A percentile compares a stretch with the other conserved stretches of the same genome.
Conservation (phyloP, 2,329 filamentous ascomycete genomes). For the Alternaria sp. region DNA sequence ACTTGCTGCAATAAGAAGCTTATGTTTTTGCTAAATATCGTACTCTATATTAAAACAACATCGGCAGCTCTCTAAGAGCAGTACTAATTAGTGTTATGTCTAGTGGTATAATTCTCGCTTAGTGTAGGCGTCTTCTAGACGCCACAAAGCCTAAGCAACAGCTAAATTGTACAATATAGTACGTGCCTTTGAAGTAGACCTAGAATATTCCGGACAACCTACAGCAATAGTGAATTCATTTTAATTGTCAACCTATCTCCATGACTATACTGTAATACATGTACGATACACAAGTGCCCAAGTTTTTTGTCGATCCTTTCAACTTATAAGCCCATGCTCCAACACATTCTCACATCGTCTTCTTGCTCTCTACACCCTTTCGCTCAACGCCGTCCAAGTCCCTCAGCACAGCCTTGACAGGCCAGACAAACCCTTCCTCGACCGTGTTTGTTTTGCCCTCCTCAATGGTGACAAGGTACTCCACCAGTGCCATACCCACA, state of each 20-base stretch:
- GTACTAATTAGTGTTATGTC: conserved; percentile 50
- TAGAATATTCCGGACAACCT: background rate
- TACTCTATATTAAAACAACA: conserved; percentile 4
- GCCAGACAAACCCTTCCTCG: conserved; percentile 50
- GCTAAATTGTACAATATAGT: background rate
- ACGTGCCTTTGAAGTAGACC: background rate
- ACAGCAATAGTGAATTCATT: background rate
- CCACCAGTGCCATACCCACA: conserved; percentile 49
- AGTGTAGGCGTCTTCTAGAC: conserved; percentile 52
- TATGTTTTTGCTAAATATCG: too few species aligned
- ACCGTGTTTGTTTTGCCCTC: conserved; percentile 35
- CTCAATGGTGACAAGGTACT: conserved; percentile 47
- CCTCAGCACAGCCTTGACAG: conserved; percentile 41
- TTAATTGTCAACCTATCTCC: background rate
- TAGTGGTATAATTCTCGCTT: conserved; percentile 76
- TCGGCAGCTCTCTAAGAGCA: background rate
- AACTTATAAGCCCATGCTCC: background rate
- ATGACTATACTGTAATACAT: background rate
- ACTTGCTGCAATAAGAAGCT: background rate
- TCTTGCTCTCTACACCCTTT: conserved; percentile 21
- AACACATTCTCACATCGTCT: conserved; percentile 10
- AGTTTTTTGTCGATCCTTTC: background rate
- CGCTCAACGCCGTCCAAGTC: conserved; percentile 33
- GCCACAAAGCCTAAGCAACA: conserved; percentile 21
- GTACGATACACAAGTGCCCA: background rate